These are phyloP conservation scores for Zangia roseola DNA, from an alignment of 768 basidiomycete genomes.

Conservation along the genomic window DNA sequence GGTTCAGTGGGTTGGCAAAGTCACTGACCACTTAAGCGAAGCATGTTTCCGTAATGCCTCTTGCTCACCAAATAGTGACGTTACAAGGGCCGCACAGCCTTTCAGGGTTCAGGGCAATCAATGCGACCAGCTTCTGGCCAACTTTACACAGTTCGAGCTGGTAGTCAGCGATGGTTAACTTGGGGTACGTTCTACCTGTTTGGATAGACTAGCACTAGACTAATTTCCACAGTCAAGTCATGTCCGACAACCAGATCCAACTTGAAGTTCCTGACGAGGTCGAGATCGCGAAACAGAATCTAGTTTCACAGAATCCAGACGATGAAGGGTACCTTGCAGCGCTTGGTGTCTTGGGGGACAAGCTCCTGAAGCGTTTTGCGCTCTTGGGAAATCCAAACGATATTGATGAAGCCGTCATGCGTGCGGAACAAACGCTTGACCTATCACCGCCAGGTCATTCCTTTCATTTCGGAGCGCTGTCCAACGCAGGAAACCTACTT, in stretches of 20 bases:
- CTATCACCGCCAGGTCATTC: slow-evolving; percentile 21
- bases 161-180: background rate
- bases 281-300: slow-evolving; percentile 7
- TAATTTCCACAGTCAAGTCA: slow-evolving; percentile 1
- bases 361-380: slow-evolving; percentile 22
- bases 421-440: slow-evolving; percentile 15
- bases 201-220: background rate
- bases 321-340: slow-evolving; percentile 7
- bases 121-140: too few relatives aligned
- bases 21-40: too few relatives aligned
- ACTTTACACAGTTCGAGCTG: background rate
- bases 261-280: slow-evolving; percentile 9
- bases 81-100: too few relatives aligned
- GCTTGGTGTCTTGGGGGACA: slow-evolving; percentile 8
- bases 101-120: too few relatives aligned
- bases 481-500: slow-evolving; percentile 20
- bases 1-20: too few relatives aligned
- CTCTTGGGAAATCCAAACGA: slow-evolving; percentile 21
- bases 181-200: background rate
- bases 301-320: slow-evolving; percentile 7
- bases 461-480: slow-evolving; percentile 11
- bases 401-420: slow-evolving; percentile 25
- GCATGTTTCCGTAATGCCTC: too few relatives aligned
- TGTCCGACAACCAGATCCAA: background rate
- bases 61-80: too few relatives aligned